A percentile compares a stretch with the other conserved stretches of the same genome.
Conservation (phyloP, 2,329 filamentous ascomycete species). For the Fusarium sp. region DNA sequence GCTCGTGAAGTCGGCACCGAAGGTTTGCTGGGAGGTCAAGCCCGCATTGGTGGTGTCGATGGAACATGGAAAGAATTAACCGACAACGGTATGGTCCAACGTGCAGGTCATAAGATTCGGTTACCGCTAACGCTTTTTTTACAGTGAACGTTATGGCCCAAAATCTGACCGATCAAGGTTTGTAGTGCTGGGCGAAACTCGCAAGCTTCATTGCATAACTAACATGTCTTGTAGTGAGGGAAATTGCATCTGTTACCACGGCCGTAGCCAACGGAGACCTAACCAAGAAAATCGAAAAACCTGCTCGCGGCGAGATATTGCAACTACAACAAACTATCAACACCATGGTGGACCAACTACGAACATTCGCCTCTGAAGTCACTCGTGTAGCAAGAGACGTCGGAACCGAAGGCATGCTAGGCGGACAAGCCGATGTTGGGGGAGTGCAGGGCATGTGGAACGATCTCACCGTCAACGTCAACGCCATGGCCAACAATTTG, state of each 20-base stretch:
- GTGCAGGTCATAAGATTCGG: background rate
- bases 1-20: constrained; percentile 97
- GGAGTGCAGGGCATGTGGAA: constrained; percentile 92
- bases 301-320: constrained; percentile 83
- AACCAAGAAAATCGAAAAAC: constrained; percentile 85
- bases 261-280: constrained; percentile 85
- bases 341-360: constrained; percentile 87
- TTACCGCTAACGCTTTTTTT: constrained; percentile 18
- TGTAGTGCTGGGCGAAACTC: constrained; percentile 14
- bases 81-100: constrained; percentile 71
- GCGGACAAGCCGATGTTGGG: constrained; percentile 84
- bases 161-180: constrained; percentile 80
- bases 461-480: constrained; percentile 85
- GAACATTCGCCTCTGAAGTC: constrained; percentile 86
- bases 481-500: constrained; percentile 88
- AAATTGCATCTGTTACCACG: constrained; percentile 86
- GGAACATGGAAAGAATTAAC: constrained; percentile 98
- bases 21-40: constrained; percentile 92
- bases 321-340: constrained; percentile 89
- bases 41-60: constrained; percentile 91
- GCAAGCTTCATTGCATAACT: constrained; percentile 12
- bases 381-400: constrained; percentile 86
- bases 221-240: constrained; percentile 67
- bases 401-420: constrained; percentile 84
- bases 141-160: constrained; percentile 85